Evolutionary conservation across 257 asterid species (phyloP).

Genomic region (Anisodus tanguticus): DNA sequence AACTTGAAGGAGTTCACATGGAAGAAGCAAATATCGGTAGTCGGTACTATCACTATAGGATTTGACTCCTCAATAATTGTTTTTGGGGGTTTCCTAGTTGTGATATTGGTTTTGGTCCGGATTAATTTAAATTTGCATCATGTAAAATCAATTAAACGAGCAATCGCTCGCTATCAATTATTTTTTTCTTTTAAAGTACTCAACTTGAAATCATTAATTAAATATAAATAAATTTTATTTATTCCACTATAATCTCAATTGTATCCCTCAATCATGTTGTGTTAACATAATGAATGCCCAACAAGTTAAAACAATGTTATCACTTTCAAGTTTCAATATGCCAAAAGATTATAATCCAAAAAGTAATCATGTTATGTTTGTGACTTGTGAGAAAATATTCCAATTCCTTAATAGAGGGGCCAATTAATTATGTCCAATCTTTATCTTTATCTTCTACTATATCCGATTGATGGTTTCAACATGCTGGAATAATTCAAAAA

Average conservation of each 20-base stretch:
- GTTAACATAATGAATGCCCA: neutral
- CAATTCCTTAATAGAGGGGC: neutral
- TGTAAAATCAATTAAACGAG: rapidly evolving
- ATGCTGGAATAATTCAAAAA: neutral
- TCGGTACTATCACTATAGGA: neutral
- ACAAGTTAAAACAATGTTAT: neutral
- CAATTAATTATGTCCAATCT: conserved; percentile 14
- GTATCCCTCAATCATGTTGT: neutral
- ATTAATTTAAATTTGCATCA: rapidly evolving
- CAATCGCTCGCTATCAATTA: rapidly evolving
- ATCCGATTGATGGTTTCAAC: neutral
- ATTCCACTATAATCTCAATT: neutral
- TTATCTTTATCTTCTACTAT: neutral
- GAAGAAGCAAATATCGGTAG: neutral
- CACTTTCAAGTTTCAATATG: neutral
- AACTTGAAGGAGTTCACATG: neutral
- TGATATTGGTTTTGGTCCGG: rapidly evolving
- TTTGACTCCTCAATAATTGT: neutral
- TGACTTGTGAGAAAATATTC: conserved; percentile 20
- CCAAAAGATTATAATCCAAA: conserved; percentile 8
- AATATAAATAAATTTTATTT: neutral
- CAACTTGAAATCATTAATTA: neutral
- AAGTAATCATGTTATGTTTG: conserved; percentile 23
- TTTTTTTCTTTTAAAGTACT: rapidly evolving
- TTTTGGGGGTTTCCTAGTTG: neutral